Conservation (phyloP, 2,329 filamentous ascomycete species). For the Trichoderma sp. region DNA sequence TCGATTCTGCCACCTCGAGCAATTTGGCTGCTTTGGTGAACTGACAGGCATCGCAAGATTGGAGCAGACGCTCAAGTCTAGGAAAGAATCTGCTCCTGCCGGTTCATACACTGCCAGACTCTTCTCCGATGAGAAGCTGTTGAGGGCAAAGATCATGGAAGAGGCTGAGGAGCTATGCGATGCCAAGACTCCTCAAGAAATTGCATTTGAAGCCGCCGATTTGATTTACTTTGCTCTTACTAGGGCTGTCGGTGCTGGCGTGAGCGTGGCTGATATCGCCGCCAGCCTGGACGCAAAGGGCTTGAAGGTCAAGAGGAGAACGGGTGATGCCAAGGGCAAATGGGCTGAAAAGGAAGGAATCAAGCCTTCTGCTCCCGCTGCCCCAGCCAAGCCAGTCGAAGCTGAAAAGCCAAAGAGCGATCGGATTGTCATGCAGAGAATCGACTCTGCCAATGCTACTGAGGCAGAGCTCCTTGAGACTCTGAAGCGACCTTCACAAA, state of each 20-base stretch:
- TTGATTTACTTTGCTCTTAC: constrained; percentile 94
- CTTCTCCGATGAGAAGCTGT: constrained; percentile 85
- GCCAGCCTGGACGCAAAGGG: constrained; percentile 91
- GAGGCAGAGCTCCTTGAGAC: constrained; percentile 65
- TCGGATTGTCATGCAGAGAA: constrained; percentile 79
- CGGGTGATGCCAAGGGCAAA: constrained; percentile 89
- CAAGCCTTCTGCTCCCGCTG: constrained; percentile 35
- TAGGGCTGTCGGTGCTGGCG: constrained; percentile 80
- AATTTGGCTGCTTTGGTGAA: constrained; percentile 87
- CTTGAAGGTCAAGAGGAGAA: constrained; percentile 88
- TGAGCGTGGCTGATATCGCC: constrained; percentile 85
- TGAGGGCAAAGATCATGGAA: constrained; percentile 96
- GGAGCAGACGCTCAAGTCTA: constrained; percentile 78
- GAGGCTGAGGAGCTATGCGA: constrained; percentile 94
- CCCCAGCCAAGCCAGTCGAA: constrained; percentile 35
- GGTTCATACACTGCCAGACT: constrained; percentile 92
- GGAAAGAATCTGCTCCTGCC: constrained; percentile 76
- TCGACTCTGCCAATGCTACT: constrained; percentile 64
- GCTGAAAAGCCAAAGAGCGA: constrained; percentile 37
- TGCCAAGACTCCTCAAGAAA: constrained; percentile 74
- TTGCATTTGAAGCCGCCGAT: constrained; percentile 93
- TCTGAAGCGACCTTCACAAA: constrained; percentile 86
- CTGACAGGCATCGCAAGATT: constrained; percentile 77
- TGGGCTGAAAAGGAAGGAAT: constrained; percentile 84
- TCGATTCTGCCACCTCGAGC: constrained; percentile 90